Percentiles rank a stretch among this genome's conserved stretches.
phyloP scores from a whole-genome alignment of 2,329 filamentous ascomycete genomes.

The Achaetomium macrosporum region DNA sequence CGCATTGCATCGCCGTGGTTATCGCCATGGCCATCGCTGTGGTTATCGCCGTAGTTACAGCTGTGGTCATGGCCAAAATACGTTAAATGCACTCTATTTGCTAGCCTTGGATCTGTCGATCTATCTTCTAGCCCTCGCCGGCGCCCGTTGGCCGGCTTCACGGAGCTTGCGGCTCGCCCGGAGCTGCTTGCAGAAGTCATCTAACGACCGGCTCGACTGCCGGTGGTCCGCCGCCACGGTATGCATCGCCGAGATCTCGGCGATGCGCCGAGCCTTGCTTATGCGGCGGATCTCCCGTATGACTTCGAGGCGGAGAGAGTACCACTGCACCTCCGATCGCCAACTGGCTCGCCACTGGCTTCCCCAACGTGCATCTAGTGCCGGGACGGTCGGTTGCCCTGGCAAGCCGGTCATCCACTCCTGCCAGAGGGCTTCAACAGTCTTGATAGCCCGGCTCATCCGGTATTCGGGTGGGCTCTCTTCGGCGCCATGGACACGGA shows the following conservation, averaged over 20 bases:
- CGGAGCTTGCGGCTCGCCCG: background rate
- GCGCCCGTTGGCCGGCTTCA: background rate
- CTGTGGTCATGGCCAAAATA: background rate
- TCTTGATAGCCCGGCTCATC: constrained; percentile 2
- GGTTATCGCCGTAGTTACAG: no score
- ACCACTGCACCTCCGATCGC: background rate
- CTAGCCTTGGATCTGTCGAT: background rate
- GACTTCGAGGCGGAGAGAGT: background rate
- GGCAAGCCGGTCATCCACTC: background rate
- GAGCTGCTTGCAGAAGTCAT: background rate
- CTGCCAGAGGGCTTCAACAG: background rate
- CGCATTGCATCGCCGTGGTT: no score
- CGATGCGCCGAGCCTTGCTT: background rate
- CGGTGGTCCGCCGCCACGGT: background rate
- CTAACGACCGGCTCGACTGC: background rate
- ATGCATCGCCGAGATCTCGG: background rate
- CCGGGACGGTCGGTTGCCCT: background rate
- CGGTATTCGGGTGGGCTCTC: background rate
- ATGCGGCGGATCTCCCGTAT: background rate
- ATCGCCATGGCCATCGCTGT: no score
- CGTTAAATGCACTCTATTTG: background rate
- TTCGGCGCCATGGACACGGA: no score
- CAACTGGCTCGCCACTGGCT: background rate
- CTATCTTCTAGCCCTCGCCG: background rate
- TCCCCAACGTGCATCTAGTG: no score